phyloP scores from a whole-genome alignment of 495 filamentous ascomycete species.

The Hyaloscypha bicolor region DNA sequence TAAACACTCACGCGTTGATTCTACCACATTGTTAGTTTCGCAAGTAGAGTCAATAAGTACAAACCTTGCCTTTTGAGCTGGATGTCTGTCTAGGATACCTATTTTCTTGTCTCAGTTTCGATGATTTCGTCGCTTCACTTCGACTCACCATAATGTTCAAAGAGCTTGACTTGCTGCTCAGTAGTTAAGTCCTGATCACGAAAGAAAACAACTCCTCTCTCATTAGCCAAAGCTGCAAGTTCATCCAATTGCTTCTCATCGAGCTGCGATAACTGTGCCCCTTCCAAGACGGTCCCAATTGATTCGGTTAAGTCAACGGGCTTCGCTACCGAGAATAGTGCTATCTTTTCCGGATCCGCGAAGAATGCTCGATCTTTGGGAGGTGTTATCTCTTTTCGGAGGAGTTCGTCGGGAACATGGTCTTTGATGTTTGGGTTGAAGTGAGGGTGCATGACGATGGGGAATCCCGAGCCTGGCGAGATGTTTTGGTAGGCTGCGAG shows the following conservation, averaged over 20 bases:
- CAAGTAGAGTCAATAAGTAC: not conserved
- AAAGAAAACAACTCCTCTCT: constrained; percentile 53
- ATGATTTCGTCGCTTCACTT: not conserved
- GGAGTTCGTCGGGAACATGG: not conserved
- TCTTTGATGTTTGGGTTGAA: not conserved
- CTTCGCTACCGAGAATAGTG: not conserved
- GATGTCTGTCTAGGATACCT: not conserved
- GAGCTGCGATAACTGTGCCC: constrained; percentile 35
- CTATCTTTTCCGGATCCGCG: not conserved
- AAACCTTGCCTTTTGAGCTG: not conserved
- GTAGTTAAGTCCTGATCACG: constrained; percentile 54
- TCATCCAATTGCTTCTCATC: constrained; percentile 45
- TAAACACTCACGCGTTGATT: not conserved
- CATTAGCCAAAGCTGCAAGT: constrained; percentile 47
- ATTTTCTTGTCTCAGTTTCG: not conserved
- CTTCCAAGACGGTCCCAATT: not conserved
- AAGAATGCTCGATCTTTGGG: not conserved
- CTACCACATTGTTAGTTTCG: not conserved
- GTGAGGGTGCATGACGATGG: not conserved
- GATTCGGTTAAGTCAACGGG: not conserved
- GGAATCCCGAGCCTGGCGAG: not conserved
- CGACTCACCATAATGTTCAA: constrained; percentile 51
- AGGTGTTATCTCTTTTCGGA: not conserved
- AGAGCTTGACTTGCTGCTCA: constrained; percentile 50
- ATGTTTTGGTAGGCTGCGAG: not conserved